Evolutionary conservation across 2,329 filamentous ascomycete genomes (phyloP).

Genomic region (Venturia carpophila): DNA sequence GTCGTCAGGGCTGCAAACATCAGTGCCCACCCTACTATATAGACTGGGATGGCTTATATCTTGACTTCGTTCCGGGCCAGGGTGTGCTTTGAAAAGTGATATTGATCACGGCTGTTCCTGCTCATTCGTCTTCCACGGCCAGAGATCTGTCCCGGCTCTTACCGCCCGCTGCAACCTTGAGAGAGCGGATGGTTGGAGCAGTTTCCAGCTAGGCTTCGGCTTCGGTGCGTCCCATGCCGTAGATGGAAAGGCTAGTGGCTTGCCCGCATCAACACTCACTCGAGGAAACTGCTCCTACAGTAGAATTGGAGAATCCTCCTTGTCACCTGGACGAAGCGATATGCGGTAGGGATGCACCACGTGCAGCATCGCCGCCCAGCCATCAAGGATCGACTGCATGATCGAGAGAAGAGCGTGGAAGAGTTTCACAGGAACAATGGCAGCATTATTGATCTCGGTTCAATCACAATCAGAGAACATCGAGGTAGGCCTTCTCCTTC

Average conservation of each 20-base stretch:
- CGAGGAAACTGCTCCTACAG: not conserved
- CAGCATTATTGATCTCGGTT: not conserved
- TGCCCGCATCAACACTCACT: not conserved
- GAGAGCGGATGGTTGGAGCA: not conserved
- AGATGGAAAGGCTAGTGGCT: not conserved
- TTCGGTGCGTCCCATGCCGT: constrained; percentile 5
- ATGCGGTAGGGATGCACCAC: constrained; percentile 2
- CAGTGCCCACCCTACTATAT: not conserved
- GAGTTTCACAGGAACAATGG: not conserved
- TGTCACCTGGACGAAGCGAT: not conserved
- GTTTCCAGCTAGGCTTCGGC: constrained; percentile 9
- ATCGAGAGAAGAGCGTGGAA: not conserved
- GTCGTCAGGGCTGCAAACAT: not conserved
- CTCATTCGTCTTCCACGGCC: not conserved
- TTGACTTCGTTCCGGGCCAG: constrained; percentile 3
- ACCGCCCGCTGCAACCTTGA: constrained; percentile 6
- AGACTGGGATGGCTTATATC: not conserved
- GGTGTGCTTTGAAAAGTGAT: not conserved
- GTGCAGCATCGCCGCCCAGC: not conserved
- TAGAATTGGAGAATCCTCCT: not conserved
- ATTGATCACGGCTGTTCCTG: not conserved
- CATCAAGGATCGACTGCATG: not conserved
- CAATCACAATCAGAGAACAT: not conserved
- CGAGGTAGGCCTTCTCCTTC: not conserved
- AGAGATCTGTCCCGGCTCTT: constrained; percentile 3